Evolutionary conservation across 116 monocot species (phyloP).

Genomic region (Zostera marina): DNA sequence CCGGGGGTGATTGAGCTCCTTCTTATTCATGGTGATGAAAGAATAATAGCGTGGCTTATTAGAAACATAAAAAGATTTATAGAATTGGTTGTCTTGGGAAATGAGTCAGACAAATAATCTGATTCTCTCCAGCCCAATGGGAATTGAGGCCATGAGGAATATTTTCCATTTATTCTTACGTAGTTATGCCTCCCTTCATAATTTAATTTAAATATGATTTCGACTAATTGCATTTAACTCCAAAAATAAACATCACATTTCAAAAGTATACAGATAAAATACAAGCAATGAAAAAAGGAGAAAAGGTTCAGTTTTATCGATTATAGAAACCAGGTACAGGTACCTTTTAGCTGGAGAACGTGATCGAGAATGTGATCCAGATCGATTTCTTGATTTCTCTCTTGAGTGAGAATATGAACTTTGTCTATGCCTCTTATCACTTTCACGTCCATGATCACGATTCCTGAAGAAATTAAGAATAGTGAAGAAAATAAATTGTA

Average conservation of each 20-base stretch:
- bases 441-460: constrained; percentile 9
- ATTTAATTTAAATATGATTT: no score
- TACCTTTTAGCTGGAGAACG: constrained; percentile 44
- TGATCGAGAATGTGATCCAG: constrained; percentile 20
- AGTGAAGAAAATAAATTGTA: background rate
- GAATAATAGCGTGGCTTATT: no score
- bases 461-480: constrained; percentile 7
- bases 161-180: no score
- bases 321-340: background rate
- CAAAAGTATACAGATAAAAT: background rate
- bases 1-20: no score
- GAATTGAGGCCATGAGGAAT: no score
- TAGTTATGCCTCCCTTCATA: no score
- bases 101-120: no score
- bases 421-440: constrained; percentile 20
- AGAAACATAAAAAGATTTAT: no score
- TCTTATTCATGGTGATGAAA: no score
- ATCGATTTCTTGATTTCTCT: constrained; percentile 21
- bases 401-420: constrained; percentile 29
- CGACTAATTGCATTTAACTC: no score
- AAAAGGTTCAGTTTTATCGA: background rate
- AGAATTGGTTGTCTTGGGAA: no score
- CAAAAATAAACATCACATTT: background rate
- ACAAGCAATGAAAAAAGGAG: background rate
- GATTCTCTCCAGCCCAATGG: no score